A percentile compares a stretch with the other conserved stretches of the same genome.
These are phyloP conservation scores for Acer campestre DNA, from an alignment of 345 rosid genomes.

Conservation along the genomic window DNA sequence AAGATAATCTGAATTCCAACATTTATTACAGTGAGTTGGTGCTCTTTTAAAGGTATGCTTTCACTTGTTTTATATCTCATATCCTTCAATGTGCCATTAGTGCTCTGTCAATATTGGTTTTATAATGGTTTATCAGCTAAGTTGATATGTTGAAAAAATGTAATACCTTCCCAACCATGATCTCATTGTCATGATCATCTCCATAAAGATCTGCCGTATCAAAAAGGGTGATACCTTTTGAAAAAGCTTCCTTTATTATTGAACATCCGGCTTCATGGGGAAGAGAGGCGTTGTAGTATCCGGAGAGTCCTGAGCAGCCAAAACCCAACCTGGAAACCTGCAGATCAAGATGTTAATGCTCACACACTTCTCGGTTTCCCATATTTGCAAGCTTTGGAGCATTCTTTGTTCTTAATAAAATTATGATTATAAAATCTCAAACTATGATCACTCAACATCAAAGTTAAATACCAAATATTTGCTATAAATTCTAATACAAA, in stretches of 20 bases:
- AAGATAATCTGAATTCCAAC: too few species aligned
- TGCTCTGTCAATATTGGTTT: too few species aligned
- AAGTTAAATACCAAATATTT: not conserved
- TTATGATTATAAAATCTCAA: too few species aligned
- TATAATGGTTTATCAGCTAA: too few species aligned
- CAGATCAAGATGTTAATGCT: not conserved
- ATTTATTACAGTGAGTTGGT: too few species aligned
- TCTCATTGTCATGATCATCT: slow-evolving; percentile 39
- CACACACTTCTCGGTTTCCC: too few species aligned
- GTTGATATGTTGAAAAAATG: too few species aligned
- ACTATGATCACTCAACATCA: not conserved
- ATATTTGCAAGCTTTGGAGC: too few species aligned
- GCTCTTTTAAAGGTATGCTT: too few species aligned
- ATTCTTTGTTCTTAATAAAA: too few species aligned
- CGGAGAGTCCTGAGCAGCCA: slow-evolving; percentile 44
- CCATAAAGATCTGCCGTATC: slow-evolving; percentile 44
- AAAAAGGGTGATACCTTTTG: slow-evolving; percentile 43
- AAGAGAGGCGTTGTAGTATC: slow-evolving; percentile 32
- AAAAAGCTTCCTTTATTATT: slow-evolving; percentile 35
- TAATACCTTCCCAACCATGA: slow-evolving; percentile 46
- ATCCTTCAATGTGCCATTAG: too few species aligned
- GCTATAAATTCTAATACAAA: not conserved
- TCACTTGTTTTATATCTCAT: too few species aligned
- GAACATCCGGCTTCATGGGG: slow-evolving; percentile 44
- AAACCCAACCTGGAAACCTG: slow-evolving; percentile 48